Evolutionary conservation across 2,329 filamentous ascomycete species (phyloP), one percentile per base, ranked within the genome.

Genomic region (Microsporum ferrugineum): DNA sequence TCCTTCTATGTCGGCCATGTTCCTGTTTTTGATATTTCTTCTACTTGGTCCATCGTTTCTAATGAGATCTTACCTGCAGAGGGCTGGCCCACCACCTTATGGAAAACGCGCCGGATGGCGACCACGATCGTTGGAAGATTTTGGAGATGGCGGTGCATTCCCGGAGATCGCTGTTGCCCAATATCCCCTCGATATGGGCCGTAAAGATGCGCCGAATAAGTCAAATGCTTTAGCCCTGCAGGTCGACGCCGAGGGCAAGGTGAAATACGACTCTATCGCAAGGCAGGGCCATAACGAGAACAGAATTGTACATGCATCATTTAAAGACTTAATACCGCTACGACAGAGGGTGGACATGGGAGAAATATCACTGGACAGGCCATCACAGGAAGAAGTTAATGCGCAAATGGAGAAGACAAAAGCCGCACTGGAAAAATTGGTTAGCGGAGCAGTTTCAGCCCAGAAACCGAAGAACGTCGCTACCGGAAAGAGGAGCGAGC

Each of bases 391-490:
- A 68, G 84, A 94, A 69, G 89, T 97, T 1, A 82, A 84, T 61
- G 89, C 84, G 43, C 91, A 91, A 63, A 89, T 91, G 63, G 89
- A 96, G 72, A 86, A 87, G 74, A 99, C 94, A 27, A 90, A 91
- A 74, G 86, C 88, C 67, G 94, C 94, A 5, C 78, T 99, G 65
- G 88, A 88, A 59, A 83, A 83, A 51, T 79, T 99, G 63, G 89
- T 96, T 7, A 86, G 84, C 66, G 90, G 91, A 51, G 91, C 94
- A 0, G 86, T 95, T 23, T 87, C 91, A 2, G 88, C 94, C 6
- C 94, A 97, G 77, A 95, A 95, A 72, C 94, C 94, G 1, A 99
- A 99, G 79, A 96, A 91, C 67, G 86, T 97, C 68, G 91, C 91
- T 69, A 84, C 88, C 5, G 87, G 86, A n/a, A 82, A 83, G 57